Evolutionary conservation across 192 early-diverging fungal genomes (phyloP).

Genomic region (Coemansia sp.): DNA sequence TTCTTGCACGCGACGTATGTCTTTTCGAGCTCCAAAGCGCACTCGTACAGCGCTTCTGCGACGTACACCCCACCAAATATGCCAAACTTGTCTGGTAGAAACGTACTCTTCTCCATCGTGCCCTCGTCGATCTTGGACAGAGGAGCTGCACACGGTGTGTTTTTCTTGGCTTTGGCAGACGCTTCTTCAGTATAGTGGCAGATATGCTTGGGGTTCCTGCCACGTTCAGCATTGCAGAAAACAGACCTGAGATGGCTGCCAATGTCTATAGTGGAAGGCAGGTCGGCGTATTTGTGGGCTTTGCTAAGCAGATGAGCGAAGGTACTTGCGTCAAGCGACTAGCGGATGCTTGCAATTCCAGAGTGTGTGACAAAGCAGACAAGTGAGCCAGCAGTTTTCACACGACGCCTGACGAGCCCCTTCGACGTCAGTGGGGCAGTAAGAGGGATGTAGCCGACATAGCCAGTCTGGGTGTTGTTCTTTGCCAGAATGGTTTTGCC

Average conservation of each 20-base stretch:
- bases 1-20: too few relatives aligned
- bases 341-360: conserved; percentile 87
- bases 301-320: conserved; percentile 70
- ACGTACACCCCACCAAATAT: too few relatives aligned
- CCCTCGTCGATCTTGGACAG: conserved; percentile 23
- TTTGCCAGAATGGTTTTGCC: conserved; percentile 85
- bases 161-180: conserved; percentile 42
- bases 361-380: conserved; percentile 92
- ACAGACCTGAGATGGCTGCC: conserved; percentile 88
- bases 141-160: conserved; percentile 30
- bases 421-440: conserved; percentile 92
- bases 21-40: too few relatives aligned
- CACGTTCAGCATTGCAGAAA: conserved; percentile 61
- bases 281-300: conserved; percentile 70
- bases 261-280: conserved; percentile 96
- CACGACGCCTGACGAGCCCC: too few relatives aligned
- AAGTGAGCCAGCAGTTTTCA: conserved; percentile 91
- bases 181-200: conserved; percentile 58
- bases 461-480: conserved; percentile 77
- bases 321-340: conserved; percentile 59
- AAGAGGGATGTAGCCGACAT: conserved; percentile 84
- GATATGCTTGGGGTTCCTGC: conserved; percentile 47
- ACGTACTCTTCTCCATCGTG: too few relatives aligned
- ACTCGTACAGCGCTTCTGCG: too few relatives aligned
- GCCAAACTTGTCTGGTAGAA: too few relatives aligned